These are phyloP conservation scores for Lolium perenne DNA, from an alignment of 176 grass and related monocot species.

Conservation along the genomic window DNA sequence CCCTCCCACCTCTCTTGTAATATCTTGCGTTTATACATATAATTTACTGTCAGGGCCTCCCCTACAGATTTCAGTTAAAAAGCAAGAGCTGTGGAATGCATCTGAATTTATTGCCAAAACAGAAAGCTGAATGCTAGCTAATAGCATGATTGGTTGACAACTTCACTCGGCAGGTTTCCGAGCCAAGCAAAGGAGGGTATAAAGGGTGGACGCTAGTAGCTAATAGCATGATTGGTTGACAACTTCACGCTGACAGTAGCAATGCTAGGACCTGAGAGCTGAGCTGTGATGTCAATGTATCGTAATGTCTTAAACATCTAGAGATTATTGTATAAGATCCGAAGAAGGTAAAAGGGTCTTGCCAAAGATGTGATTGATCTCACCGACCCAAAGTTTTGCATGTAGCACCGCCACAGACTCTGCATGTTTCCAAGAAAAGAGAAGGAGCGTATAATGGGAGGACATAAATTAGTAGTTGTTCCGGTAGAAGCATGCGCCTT, in stretches of 20 bases:
- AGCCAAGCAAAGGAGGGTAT: not conserved
- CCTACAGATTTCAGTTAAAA: too few relatives aligned
- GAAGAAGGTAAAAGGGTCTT: not conserved
- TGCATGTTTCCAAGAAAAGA: slow-evolving; percentile 8
- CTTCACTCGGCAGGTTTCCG: slow-evolving; percentile 4
- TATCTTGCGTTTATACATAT: too few relatives aligned
- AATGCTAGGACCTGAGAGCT: not conserved
- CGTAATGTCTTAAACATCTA: not conserved
- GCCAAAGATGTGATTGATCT: not conserved
- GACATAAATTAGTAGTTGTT: not conserved
- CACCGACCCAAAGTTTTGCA: not conserved
- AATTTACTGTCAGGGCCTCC: too few relatives aligned
- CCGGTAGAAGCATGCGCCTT: not conserved
- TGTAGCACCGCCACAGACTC: not conserved
- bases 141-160: not conserved
- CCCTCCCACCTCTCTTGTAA: too few relatives aligned
- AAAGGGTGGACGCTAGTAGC: not conserved
- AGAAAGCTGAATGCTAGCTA: not conserved
- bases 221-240: not conserved
- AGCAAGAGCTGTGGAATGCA: not conserved
- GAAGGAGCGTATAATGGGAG: not conserved
- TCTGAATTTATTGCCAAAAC: slow-evolving; percentile 9
- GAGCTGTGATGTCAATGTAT: slow-evolving; percentile 16
- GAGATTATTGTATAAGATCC: not conserved
- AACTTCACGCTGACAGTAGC: not conserved